Percentiles rank a stretch among this genome's conserved stretches.
phyloP scores from a whole-genome alignment of 73 alveolate species.

The Uronychia binucleata region DNA sequence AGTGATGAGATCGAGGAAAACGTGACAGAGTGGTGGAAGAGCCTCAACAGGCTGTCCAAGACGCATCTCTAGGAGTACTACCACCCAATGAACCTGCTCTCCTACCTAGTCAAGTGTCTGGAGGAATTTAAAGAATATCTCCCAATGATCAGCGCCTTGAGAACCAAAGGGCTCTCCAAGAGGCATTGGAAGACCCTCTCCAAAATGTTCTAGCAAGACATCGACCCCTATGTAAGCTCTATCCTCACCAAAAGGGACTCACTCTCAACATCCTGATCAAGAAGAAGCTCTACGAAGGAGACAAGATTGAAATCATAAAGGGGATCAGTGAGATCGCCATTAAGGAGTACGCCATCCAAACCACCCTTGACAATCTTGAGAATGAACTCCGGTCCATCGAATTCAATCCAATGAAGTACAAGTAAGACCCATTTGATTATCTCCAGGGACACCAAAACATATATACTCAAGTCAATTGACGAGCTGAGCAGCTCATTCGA shows the following conservation, averaged over 20 bases:
- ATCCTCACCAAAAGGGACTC: background rate
- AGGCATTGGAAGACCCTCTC: constrained; percentile 58
- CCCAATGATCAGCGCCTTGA: constrained; percentile 63
- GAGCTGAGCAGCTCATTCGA: constrained; percentile 51
- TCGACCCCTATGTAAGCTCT: constrained; percentile 36
- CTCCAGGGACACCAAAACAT: constrained; percentile 38
- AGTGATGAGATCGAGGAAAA: constrained; percentile 61
- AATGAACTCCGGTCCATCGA: constrained; percentile 49
- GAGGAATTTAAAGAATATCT: constrained; percentile 57
- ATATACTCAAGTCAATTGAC: constrained; percentile 43
- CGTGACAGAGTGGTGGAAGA: constrained; percentile 60
- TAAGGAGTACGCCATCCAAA: constrained; percentile 61
- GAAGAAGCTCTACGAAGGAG: constrained; percentile 42
- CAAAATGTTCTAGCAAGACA: constrained; percentile 29
- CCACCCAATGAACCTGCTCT: constrained; percentile 51
- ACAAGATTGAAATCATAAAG: constrained; percentile 43
- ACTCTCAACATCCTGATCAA: constrained; percentile 36
- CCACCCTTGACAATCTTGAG: constrained; percentile 60
- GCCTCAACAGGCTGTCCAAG: constrained; percentile 40
- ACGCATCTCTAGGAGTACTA: constrained; percentile 29
- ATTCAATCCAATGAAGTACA: constrained; percentile 46
- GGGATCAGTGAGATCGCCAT: constrained; percentile 63
- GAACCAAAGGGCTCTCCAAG: constrained; percentile 63
- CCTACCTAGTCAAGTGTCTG: constrained; percentile 35
- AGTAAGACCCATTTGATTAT: background rate